These are phyloP conservation scores for Orbilia brochopaga DNA, from an alignment of 2,329 filamentous ascomycete genomes.

Conservation along the genomic window DNA sequence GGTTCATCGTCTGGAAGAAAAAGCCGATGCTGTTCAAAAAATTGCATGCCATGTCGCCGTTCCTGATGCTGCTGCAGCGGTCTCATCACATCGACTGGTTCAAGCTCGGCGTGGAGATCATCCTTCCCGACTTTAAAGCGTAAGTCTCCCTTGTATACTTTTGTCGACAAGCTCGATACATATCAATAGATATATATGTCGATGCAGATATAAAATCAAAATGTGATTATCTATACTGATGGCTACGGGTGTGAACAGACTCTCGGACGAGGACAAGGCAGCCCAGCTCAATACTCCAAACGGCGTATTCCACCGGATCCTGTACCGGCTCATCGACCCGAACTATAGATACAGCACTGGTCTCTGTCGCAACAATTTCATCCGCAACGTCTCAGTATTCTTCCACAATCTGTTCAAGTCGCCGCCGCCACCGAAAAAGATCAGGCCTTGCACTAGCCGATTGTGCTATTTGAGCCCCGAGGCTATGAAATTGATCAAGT, in stretches of 20 bases:
- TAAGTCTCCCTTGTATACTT: neutral
- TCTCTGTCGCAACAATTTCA: too few species aligned
- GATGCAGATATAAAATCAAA: neutral
- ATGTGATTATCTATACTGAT: neutral
- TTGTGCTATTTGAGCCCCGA: conserved; percentile 39
- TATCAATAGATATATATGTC: neutral
- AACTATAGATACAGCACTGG: conserved; percentile 20
- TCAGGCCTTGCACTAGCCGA: conserved; percentile 31
- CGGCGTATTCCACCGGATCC: conserved; percentile 32
- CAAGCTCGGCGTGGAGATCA: conserved; percentile 24
- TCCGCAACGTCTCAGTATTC: conserved; percentile 32
- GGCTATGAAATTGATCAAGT: conserved; percentile 28
- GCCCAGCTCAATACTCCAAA: conserved; percentile 30
- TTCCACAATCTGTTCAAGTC: conserved; percentile 33
- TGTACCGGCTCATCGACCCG: conserved; percentile 35
- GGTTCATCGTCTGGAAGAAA: conserved; percentile 30
- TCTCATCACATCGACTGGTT: conserved; percentile 19
- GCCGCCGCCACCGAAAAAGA: conserved; percentile 19
- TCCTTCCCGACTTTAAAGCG: conserved; percentile 22
- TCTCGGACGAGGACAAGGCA: conserved; percentile 30
- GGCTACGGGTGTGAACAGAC: neutral
- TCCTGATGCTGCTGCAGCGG: conserved; percentile 6
- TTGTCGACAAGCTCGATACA: too few species aligned
- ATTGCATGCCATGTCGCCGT: neutral
- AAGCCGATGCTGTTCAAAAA: conserved; percentile 23